phyloP scores from a whole-genome alignment of 805 yeast genomes.

The Clavispora asparagi region DNA sequence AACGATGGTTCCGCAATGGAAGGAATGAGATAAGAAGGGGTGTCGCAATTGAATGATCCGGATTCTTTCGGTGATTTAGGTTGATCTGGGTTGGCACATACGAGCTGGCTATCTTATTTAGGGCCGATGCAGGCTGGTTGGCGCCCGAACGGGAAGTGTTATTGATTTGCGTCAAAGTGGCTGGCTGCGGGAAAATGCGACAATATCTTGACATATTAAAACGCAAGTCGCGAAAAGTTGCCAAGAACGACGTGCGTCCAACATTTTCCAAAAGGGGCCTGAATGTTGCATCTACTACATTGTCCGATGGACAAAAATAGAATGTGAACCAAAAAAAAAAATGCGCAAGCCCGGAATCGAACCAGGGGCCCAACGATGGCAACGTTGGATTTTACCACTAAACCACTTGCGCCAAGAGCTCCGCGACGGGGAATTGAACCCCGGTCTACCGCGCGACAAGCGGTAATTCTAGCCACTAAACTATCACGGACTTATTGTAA shows the following conservation, averaged over 20 bases:
- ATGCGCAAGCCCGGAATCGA: conserved; percentile 12
- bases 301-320: not conserved
- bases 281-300: not conserved
- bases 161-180: not conserved
- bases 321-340: too few relatives aligned
- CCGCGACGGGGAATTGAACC: conserved; percentile 17
- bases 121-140: not conserved
- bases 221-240: not conserved
- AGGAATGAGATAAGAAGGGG: not conserved
- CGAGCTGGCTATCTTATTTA: not conserved
- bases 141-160: not conserved
- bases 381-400: conserved; percentile 15
- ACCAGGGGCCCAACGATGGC: conserved; percentile 12
- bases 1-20: not conserved
- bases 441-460: conserved; percentile 17
- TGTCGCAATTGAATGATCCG: too few relatives aligned
- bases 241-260: too few relatives aligned
- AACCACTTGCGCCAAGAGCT: conserved; percentile 16
- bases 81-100: too few relatives aligned
- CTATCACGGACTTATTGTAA: conserved; percentile 9
- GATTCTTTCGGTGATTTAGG: not conserved
- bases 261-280: too few relatives aligned
- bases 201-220: not conserved
- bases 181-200: not conserved
- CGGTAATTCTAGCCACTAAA: conserved; percentile 16